Conservation (phyloP, 139 green algal genomes). For the Micractinium conductrix region DNA sequence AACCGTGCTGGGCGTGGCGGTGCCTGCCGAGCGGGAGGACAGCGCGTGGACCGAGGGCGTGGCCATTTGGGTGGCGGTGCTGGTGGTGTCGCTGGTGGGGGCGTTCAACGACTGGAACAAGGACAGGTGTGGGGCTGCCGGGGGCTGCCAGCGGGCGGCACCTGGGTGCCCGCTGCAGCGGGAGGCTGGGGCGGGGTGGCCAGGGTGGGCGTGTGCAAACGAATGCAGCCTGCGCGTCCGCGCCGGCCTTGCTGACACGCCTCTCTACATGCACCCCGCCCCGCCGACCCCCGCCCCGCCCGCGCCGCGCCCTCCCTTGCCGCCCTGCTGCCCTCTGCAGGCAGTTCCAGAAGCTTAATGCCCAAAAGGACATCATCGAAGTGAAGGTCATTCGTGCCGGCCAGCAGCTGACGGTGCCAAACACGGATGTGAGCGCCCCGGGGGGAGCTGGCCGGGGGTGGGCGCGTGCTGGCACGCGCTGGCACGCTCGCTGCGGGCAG, state of each 20-base stretch:
- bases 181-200: too few species aligned
- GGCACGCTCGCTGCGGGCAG: too few species aligned
- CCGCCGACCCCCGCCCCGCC: too few species aligned
- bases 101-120: constrained; percentile 97
- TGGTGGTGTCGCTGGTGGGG: constrained; percentile 88
- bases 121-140: constrained; percentile 54
- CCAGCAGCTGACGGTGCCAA: constrained; percentile 65
- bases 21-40: constrained; percentile 79
- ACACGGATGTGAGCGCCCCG: too few species aligned
- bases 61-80: constrained; percentile 93
- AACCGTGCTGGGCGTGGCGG: constrained; percentile 81
- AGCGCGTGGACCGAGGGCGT: constrained; percentile 92
- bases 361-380: constrained; percentile 86
- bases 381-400: constrained; percentile 77
- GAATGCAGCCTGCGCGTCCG: too few species aligned
- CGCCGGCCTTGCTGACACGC: too few species aligned
- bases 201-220: too few species aligned
- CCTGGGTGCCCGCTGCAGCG: too few species aligned
- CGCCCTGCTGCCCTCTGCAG: neutral
- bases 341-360: constrained; percentile 96
- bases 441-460: too few species aligned
- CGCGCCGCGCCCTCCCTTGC: neutral
- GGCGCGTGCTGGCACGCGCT: too few species aligned
- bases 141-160: too few species aligned
- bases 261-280: too few species aligned